These are phyloP conservation scores for Phytophthora foliorum DNA, from an alignment of 352 stramenopile species.

Conservation along the genomic window DNA sequence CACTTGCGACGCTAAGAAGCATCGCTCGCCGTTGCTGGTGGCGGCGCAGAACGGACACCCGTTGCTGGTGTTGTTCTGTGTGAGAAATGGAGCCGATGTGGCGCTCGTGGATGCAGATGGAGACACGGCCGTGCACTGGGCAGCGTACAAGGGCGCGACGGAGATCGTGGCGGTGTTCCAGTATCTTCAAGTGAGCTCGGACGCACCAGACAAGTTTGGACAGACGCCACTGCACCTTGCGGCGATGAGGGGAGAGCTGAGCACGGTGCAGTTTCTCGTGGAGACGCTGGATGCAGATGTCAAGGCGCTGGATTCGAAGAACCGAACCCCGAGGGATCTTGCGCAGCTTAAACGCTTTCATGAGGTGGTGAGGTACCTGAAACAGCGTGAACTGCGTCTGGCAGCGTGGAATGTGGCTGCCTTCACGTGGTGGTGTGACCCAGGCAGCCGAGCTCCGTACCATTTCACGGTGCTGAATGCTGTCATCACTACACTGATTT, in stretches of 20 bases:
- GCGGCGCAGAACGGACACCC: conserved; percentile 83
- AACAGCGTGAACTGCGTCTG: conserved; percentile 34
- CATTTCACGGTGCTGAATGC: conserved; percentile 78
- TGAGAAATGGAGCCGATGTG: conserved; percentile 78
- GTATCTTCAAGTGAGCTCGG: conserved; percentile 75
- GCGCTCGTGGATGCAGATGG: conserved; percentile 69
- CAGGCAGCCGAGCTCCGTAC: conserved; percentile 67
- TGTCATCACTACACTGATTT: conserved; percentile 47
- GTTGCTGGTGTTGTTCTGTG: conserved; percentile 79
- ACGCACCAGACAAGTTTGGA: conserved; percentile 73
- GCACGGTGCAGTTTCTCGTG: conserved; percentile 81
- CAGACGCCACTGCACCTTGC: conserved; percentile 89
- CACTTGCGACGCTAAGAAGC: conserved; percentile 75
- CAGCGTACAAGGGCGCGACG: conserved; percentile 85
- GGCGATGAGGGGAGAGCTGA: conserved; percentile 76
- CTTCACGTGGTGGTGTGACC: conserved; percentile 62
- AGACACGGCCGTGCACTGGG: conserved; percentile 89
- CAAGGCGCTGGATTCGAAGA: conserved; percentile 54
- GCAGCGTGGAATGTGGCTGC: conserved; percentile 71
- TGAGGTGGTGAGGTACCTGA: conserved; percentile 67
- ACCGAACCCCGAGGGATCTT: conserved; percentile 69
- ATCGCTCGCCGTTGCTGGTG: conserved; percentile 78
- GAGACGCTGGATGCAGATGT: conserved; percentile 82
- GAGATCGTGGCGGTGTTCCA: conserved; percentile 89
- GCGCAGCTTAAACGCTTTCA: conserved; percentile 65